phyloP scores from a whole-genome alignment of 148 eudicot genomes.

The Drosera capensis region DNA sequence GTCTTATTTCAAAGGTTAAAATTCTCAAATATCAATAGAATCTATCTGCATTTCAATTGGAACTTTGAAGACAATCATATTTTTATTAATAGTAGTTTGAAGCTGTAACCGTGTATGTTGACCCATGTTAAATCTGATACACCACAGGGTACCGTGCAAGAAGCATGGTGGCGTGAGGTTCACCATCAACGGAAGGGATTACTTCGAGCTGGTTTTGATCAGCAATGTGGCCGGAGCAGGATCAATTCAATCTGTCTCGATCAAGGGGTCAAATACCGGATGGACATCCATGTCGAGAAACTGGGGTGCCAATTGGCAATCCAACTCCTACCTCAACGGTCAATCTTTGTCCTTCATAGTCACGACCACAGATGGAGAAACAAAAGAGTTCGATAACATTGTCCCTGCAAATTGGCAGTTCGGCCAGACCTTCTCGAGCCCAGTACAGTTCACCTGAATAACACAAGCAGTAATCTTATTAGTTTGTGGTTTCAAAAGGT shows the following conservation, averaged over 20 bases:
- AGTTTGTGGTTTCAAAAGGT: no score
- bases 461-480: no score
- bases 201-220: slow-evolving; percentile 67
- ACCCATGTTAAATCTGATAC: background rate
- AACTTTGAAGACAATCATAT: no score
- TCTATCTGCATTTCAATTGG: no score
- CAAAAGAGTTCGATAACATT: slow-evolving; percentile 23
- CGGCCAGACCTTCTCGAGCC: slow-evolving; percentile 59
- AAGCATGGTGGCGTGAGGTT: slow-evolving; percentile 83
- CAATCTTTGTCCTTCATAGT: slow-evolving; percentile 63
- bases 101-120: background rate
- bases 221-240: slow-evolving; percentile 71
- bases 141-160: slow-evolving; percentile 57
- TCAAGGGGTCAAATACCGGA: slow-evolving; percentile 54
- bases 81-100: background rate
- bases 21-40: background rate
- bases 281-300: slow-evolving; percentile 78
- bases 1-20: slow-evolving; percentile 66
- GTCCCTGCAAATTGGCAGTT: slow-evolving; percentile 60
- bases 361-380: slow-evolving; percentile 48
- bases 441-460: slow-evolving; percentile 26
- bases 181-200: slow-evolving; percentile 60
- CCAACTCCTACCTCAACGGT: slow-evolving; percentile 43
- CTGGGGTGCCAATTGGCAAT: slow-evolving; percentile 98
- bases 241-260: slow-evolving; percentile 40